Evolutionary conservation across 225 moss, liverwort and hornwort species (phyloP).

Genomic region (Ulota crispa): DNA sequence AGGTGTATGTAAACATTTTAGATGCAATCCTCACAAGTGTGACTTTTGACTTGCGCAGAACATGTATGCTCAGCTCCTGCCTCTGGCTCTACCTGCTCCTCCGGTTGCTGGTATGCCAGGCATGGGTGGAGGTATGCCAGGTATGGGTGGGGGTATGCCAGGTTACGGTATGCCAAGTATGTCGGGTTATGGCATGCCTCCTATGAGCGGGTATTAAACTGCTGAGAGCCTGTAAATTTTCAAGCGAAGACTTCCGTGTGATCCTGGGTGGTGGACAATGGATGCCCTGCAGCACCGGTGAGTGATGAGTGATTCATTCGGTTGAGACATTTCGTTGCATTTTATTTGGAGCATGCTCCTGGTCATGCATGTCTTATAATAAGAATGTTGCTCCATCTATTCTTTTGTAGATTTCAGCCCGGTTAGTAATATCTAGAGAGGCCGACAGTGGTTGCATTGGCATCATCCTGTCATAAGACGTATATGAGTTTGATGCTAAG

Average conservation of each 20-base stretch:
- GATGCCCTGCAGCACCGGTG: slow-evolving; percentile 5
- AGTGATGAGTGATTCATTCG: slow-evolving; percentile 10
- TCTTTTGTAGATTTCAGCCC: slow-evolving; percentile 38
- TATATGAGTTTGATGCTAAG: slow-evolving; percentile 38
- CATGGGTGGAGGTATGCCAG: slow-evolving; percentile 79
- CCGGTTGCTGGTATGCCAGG: slow-evolving; percentile 83
- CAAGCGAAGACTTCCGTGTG: slow-evolving; percentile 17
- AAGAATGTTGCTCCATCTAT: slow-evolving; percentile 47
- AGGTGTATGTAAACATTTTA: background rate
- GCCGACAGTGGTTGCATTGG: slow-evolving; percentile 21
- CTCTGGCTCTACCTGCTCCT: slow-evolving; percentile 91
- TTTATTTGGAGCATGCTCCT: slow-evolving; percentile 34
- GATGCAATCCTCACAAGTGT: slow-evolving; percentile 13
- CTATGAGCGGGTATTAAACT: slow-evolving; percentile 58
- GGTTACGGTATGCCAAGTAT: slow-evolving; percentile 70
- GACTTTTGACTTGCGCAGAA: slow-evolving; percentile 58
- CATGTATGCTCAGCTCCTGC: slow-evolving; percentile 98
- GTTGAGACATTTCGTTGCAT: slow-evolving; percentile 26
- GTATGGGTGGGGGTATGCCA: slow-evolving; percentile 75
- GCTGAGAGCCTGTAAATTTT: slow-evolving; percentile 2
- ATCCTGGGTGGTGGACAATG: slow-evolving; percentile 20
- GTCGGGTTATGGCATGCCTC: slow-evolving; percentile 91
- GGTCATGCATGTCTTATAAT: slow-evolving; percentile 38
- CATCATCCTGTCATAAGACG: slow-evolving; percentile 41
- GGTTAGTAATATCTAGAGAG: slow-evolving; percentile 35